Conservation (phyloP, 306 rosid species). For the Cicer chorassanicum region DNA sequence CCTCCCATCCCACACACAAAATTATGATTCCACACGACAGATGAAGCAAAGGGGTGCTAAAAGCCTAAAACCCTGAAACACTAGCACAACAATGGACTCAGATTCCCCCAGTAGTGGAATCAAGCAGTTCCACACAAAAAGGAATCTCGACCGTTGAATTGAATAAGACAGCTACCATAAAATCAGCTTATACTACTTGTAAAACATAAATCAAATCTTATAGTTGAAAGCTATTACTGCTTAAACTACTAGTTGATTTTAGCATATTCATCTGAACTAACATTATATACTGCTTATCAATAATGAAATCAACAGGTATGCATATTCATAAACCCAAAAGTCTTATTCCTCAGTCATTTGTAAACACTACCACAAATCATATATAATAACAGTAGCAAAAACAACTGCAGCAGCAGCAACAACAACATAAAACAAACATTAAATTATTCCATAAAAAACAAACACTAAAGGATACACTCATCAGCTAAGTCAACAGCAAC, state of each 20-base stretch:
- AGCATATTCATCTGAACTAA: background rate
- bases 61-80: background rate
- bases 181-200: no score
- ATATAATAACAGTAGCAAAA: background rate
- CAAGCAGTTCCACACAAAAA: no score
- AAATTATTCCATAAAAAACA: background rate
- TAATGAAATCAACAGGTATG: background rate
- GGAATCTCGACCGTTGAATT: no score
- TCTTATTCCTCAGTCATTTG: background rate
- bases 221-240: no score
- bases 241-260: background rate
- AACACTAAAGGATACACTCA: background rate
- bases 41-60: background rate
- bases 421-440: background rate
- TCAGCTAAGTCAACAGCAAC: background rate
- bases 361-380: background rate
- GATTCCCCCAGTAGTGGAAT: no score
- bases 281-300: background rate
- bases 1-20: background rate
- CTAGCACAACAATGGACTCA: background rate
- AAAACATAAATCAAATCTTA: no score
- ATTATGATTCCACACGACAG: background rate
- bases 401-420: background rate
- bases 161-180: no score
- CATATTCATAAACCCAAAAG: background rate